phyloP scores from a whole-genome alignment of 2,329 filamentous ascomycete genomes.

The Colletotrichum liaoningense region DNA sequence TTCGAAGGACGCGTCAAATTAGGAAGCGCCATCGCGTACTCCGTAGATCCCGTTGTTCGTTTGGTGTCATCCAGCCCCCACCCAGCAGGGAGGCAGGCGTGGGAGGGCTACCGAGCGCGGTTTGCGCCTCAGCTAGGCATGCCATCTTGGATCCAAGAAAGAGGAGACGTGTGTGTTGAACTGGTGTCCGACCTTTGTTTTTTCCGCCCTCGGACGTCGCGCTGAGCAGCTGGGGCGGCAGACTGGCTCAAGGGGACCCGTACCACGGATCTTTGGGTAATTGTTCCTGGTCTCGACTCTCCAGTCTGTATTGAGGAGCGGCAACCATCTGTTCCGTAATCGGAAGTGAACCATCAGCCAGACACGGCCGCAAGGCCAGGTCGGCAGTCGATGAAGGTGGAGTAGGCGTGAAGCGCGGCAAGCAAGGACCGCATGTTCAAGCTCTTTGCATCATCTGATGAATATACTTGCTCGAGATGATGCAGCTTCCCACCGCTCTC shows the following conservation, averaged over 20 bases:
- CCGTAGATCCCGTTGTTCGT: background rate
- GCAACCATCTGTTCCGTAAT: background rate
- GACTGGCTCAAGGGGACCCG: background rate
- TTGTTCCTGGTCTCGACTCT: background rate
- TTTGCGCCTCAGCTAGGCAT: conserved; percentile 15
- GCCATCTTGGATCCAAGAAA: background rate
- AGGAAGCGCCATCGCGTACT: background rate
- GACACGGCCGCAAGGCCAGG: background rate
- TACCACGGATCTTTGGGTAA: background rate
- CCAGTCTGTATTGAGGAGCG: background rate
- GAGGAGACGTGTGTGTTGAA: background rate
- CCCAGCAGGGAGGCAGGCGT: background rate
- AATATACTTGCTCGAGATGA: conserved; percentile 13
- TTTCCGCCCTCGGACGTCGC: background rate
- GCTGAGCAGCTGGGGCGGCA: conserved; percentile 8
- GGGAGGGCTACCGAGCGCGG: background rate
- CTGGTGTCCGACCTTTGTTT: background rate
- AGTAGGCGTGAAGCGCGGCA: background rate
- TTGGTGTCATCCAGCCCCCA: background rate
- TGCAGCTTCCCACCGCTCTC: conserved; percentile 25
- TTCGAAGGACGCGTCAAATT: background rate
- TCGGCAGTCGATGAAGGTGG: background rate
- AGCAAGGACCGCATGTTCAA: conserved; percentile 5
- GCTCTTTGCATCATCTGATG: conserved; percentile 18
- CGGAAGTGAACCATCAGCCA: background rate